phyloP scores from a whole-genome alignment of 2,329 filamentous ascomycete species.

The Fusarium sp. region DNA sequence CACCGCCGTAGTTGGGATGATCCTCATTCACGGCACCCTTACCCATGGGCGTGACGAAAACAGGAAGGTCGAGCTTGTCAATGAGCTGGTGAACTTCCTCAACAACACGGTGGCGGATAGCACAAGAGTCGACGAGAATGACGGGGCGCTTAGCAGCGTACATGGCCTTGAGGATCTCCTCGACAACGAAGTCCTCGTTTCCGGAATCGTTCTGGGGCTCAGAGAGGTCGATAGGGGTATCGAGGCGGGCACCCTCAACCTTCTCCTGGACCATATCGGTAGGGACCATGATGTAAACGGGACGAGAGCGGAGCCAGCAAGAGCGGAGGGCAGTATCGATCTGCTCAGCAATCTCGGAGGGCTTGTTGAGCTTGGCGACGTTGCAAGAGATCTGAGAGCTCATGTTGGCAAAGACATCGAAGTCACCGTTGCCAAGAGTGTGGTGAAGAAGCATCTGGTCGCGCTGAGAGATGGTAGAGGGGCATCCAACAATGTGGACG shows the following conservation, averaged over 20 bases:
- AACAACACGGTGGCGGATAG: slow-evolving; percentile 79
- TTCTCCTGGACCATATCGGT: slow-evolving; percentile 83
- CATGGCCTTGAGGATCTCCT: slow-evolving; percentile 79
- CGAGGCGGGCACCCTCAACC: slow-evolving; percentile 77
- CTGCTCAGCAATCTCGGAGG: slow-evolving; percentile 75
- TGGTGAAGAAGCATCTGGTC: slow-evolving; percentile 70
- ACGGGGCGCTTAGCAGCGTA: slow-evolving; percentile 79
- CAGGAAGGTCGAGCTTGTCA: slow-evolving; percentile 78
- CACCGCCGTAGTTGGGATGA: slow-evolving; percentile 80
- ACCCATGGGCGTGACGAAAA: slow-evolving; percentile 91
- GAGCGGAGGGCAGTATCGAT: slow-evolving; percentile 83
- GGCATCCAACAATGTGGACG: slow-evolving; percentile 73
- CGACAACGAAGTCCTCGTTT: slow-evolving; percentile 84
- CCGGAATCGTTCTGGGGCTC: slow-evolving; percentile 74
- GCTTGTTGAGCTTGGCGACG: slow-evolving; percentile 76
- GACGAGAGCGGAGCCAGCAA: slow-evolving; percentile 79
- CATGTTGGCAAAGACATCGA: slow-evolving; percentile 86
- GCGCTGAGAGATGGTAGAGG: slow-evolving; percentile 61
- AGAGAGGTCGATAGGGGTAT: slow-evolving; percentile 75
- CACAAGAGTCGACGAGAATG: slow-evolving; percentile 85
- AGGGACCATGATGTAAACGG: slow-evolving; percentile 86
- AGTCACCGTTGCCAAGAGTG: slow-evolving; percentile 82
- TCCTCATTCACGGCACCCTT: slow-evolving; percentile 86
- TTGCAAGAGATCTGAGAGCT: slow-evolving; percentile 77
- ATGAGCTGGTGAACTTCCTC: slow-evolving; percentile 79